These are phyloP conservation scores for Myrica gale DNA, from an alignment of 306 rosid genomes.

Conservation along the genomic window DNA sequence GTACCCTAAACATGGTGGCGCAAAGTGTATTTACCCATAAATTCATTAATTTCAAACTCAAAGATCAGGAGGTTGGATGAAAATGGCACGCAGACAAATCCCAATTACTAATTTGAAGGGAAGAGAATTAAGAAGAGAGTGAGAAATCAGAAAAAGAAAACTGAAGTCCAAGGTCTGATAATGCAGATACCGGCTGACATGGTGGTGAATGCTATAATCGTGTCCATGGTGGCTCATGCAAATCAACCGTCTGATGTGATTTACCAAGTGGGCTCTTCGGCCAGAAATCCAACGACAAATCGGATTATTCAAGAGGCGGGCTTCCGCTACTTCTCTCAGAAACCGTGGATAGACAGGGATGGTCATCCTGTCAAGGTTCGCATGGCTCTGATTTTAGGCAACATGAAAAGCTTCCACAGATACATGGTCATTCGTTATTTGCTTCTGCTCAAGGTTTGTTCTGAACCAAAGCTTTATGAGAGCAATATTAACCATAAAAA, in stretches of 20 bases:
- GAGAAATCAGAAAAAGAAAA: too few species aligned
- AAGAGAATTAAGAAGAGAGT: too few species aligned
- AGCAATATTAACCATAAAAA: too few species aligned
- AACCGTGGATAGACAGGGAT: conserved; percentile 67
- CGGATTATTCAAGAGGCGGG: conserved; percentile 38
- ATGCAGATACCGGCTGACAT: conserved; percentile 76
- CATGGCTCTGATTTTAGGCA: conserved; percentile 33
- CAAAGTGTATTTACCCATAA: too few species aligned
- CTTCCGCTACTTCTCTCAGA: conserved; percentile 47
- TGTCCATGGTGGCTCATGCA: conserved; percentile 57
- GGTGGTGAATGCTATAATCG: conserved; percentile 77
- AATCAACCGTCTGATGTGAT: conserved; percentile 38
- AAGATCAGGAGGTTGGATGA: too few species aligned
- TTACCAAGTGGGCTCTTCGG: conserved; percentile 76
- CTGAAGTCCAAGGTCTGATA: too few species aligned
- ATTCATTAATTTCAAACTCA: too few species aligned
- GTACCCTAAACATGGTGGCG: too few species aligned
- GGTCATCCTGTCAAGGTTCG: conserved; percentile 63
- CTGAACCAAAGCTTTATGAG: too few species aligned
- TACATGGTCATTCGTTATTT: conserved; percentile 68
- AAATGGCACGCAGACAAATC: too few species aligned
- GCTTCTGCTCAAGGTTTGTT: conserved; percentile 54
- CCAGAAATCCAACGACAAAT: conserved; percentile 42
- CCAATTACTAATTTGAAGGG: too few species aligned
- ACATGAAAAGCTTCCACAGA: conserved; percentile 69